These are phyloP conservation scores for Eutrema yunnanense DNA, from an alignment of 345 rosid species.

Conservation along the genomic window DNA sequence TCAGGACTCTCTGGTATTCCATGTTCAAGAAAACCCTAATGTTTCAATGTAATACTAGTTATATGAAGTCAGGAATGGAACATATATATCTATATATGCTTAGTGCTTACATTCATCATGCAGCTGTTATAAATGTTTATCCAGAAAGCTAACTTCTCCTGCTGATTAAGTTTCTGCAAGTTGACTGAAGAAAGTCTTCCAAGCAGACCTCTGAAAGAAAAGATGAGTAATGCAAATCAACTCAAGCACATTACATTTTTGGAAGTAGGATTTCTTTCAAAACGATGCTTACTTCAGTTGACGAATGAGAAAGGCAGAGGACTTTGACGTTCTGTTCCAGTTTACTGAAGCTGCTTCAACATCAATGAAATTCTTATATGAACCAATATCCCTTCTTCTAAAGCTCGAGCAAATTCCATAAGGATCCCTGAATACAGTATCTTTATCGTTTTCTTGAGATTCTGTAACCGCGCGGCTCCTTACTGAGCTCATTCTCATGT, in stretches of 20 bases:
- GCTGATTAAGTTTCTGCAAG: conserved; percentile 59
- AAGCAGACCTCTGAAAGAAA: conserved; percentile 49
- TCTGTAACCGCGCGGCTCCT: conserved; percentile 29
- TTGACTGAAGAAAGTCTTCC: conserved; percentile 50
- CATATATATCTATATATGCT: not conserved
- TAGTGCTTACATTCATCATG: conserved; percentile 68
- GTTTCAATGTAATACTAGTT: not conserved
- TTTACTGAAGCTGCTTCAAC: conserved; percentile 51
- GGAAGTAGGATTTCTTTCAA: not conserved
- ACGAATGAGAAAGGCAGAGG: conserved; percentile 46
- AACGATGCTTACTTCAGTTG: conserved; percentile 51
- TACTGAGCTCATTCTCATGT: conserved; percentile 50
- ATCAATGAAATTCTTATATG: conserved; percentile 46
- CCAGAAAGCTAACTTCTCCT: conserved; percentile 95
- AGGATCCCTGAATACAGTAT: conserved; percentile 31
- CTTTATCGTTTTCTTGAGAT: conserved; percentile 32
- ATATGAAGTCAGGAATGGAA: not conserved
- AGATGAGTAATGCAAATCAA: not conserved
- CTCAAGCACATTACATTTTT: not conserved
- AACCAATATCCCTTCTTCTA: conserved; percentile 56
- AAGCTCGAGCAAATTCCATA: conserved; percentile 46
- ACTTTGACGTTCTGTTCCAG: conserved; percentile 42
- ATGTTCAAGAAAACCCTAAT: conserved; percentile 68
- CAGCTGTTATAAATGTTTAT: conserved; percentile 82
- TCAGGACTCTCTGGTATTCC: conserved; percentile 70